Percentiles rank a stretch among this genome's conserved stretches.
These are phyloP conservation scores for Kluyveromyces wickerhamii DNA, from an alignment of 805 yeast species.

Conservation along the genomic window DNA sequence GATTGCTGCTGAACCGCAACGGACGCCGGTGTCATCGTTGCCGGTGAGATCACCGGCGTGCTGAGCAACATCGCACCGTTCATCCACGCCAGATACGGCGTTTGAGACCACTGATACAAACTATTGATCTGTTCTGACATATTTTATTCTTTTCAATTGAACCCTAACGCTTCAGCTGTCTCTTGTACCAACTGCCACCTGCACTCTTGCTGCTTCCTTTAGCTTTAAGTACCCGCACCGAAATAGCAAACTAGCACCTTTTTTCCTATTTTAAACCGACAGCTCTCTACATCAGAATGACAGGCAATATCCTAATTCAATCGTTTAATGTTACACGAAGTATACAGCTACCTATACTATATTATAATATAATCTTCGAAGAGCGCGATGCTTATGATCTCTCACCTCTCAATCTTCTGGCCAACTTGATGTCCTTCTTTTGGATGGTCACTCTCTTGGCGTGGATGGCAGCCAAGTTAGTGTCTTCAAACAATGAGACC, in stretches of 20 bases:
- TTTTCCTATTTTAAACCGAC: too few species aligned
- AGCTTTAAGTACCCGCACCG: too few species aligned
- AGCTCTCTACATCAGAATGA: too few species aligned
- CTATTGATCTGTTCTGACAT: slow-evolving; percentile 1
- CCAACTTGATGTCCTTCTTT: slow-evolving; percentile 96
- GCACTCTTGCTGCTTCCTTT: too few species aligned
- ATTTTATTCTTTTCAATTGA: too few species aligned
- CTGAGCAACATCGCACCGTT: slow-evolving; percentile 32
- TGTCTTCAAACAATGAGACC: slow-evolving; percentile 93
- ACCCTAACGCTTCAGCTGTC: too few species aligned
- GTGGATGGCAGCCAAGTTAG: slow-evolving; percentile 96
- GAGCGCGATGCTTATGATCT: slow-evolving; percentile 45
- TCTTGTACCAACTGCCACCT: too few species aligned
- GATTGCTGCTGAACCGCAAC: slow-evolving; percentile 4
- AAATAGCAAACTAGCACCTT: too few species aligned
- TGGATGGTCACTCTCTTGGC: slow-evolving; percentile 98
- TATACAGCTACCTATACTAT: background rate
- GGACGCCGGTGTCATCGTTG: slow-evolving; percentile 12
- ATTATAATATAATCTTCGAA: too few species aligned
- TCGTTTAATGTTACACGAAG: slow-evolving; percentile 1
- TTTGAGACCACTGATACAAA: slow-evolving; percentile 26
- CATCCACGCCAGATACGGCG: slow-evolving; percentile 43
- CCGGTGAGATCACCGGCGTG: slow-evolving; percentile 33
- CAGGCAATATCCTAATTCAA: background rate
- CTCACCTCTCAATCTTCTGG: slow-evolving; percentile 97